phyloP scores from a whole-genome alignment of 441 rosid genomes.

The Biscutella laevigata region DNA sequence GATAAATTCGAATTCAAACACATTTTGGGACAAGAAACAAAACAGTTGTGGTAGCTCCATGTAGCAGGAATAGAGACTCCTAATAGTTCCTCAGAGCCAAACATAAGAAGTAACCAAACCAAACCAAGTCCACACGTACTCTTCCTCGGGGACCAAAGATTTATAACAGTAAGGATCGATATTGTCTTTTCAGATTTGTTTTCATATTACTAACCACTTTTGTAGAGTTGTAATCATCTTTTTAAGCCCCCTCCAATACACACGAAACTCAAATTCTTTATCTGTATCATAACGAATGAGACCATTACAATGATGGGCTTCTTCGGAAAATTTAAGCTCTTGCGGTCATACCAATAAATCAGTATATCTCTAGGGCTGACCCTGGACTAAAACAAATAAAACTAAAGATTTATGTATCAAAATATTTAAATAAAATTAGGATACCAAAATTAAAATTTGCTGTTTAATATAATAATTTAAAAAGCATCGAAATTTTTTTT shows the following conservation, averaged over 20 bases:
- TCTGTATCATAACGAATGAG: constrained; percentile 23
- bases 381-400: too few species aligned
- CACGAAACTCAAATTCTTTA: not conserved
- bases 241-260: not conserved
- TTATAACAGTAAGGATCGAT: constrained; percentile 9
- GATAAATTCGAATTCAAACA: constrained; percentile 30
- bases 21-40: constrained; percentile 27
- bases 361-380: too few species aligned
- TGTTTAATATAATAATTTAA: too few species aligned
- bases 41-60: constrained; percentile 43
- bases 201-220: constrained; percentile 29
- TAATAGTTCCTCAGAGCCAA: constrained; percentile 26
- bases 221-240: constrained; percentile 17
- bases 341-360: too few species aligned
- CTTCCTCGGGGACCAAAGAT: constrained; percentile 24
- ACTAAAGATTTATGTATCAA: too few species aligned
- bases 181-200: constrained; percentile 22
- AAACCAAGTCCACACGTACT: constrained; percentile 26
- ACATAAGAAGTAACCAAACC: constrained; percentile 25
- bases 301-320: not conserved
- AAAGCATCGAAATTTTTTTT: too few species aligned
- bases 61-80: constrained; percentile 46
- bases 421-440: too few species aligned
- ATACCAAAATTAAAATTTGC: too few species aligned
- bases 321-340: too few species aligned